Conservation (phyloP, 192 early-diverging fungal species). For the Rhizoclosmatium globosum region DNA sequence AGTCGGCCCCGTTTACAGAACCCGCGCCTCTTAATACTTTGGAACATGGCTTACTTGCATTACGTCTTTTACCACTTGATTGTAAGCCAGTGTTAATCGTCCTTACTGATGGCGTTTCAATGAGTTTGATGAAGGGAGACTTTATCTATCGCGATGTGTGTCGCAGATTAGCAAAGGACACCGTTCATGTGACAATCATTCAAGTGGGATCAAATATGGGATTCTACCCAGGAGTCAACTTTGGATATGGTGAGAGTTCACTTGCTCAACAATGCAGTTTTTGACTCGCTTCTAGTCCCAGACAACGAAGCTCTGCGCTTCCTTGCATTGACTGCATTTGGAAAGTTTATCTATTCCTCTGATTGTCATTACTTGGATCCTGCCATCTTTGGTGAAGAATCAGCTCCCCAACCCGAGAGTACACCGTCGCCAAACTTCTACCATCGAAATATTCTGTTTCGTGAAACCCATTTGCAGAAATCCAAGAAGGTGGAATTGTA, state of each 20-base stretch:
- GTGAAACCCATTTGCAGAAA: conserved; percentile 35
- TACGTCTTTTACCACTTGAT: conserved; percentile 51
- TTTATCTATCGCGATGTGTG: conserved; percentile 46
- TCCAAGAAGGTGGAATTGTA: conserved; percentile 8
- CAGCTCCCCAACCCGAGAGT: background rate
- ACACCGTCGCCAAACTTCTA: conserved; percentile 56
- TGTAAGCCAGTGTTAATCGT: conserved; percentile 49
- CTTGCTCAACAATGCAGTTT: background rate
- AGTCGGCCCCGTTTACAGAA: background rate
- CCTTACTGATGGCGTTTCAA: conserved; percentile 59
- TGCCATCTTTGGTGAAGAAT: background rate
- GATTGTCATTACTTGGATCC: conserved; percentile 55
- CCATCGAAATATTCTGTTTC: conserved; percentile 54
- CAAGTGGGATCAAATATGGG: conserved; percentile 58
- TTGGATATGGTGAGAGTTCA: conserved; percentile 48
- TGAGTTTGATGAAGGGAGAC: conserved; percentile 41
- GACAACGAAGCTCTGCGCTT: conserved; percentile 62
- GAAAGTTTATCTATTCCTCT: conserved; percentile 55
- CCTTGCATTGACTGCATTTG: conserved; percentile 49
- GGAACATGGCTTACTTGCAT: conserved; percentile 47
- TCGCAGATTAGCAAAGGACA: conserved; percentile 36
- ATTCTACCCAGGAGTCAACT: conserved; percentile 53
- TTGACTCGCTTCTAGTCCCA: conserved; percentile 37
- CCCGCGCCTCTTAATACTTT: conserved; percentile 38
- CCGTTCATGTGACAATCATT: conserved; percentile 53